Evolutionary conservation across 2,329 filamentous ascomycete genomes (phyloP).

Genomic region (Emmonsiellopsis sp.): DNA sequence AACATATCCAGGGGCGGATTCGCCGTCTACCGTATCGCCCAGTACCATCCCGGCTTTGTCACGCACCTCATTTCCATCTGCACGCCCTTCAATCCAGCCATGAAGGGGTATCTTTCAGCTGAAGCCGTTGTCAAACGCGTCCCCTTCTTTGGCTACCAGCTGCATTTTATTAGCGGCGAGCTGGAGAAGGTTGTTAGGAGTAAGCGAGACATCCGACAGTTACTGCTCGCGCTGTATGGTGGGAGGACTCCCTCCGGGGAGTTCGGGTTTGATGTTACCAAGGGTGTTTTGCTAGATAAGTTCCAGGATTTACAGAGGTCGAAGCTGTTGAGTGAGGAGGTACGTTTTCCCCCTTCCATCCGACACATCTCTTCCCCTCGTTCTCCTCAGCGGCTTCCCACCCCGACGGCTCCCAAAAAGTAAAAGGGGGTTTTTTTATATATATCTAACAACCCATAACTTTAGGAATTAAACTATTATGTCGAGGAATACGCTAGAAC

Average conservation of each 20-base stretch:
- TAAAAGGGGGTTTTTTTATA: conserved; percentile 2
- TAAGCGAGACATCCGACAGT: conserved; percentile 55
- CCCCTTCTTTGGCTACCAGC: conserved; percentile 72
- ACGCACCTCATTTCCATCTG: conserved; percentile 69
- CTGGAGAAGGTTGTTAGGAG: conserved; percentile 51
- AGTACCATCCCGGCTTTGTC: conserved; percentile 64
- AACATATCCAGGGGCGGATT: conserved; percentile 54
- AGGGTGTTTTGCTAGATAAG: conserved; percentile 56
- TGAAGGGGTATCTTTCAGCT: conserved; percentile 43
- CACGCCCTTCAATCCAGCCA: conserved; percentile 60
- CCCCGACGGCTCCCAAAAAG: too few relatives aligned
- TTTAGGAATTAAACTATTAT: conserved; percentile 64
- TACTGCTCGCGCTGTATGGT: conserved; percentile 64
- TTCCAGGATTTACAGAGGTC: conserved; percentile 49
- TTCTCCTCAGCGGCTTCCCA: background rate
- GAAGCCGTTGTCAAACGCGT: conserved; percentile 50
- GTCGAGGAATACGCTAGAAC: conserved; percentile 58
- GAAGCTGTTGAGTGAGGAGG: conserved; percentile 53
- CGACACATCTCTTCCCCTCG: background rate
- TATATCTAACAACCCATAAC: background rate
- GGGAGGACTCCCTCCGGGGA: conserved; percentile 50
- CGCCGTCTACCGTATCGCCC: conserved; percentile 63
- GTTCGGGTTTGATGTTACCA: conserved; percentile 46
- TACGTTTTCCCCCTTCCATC: conserved; percentile 19
- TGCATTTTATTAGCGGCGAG: conserved; percentile 63